Base-by-base conservation (phyloP, 2,329 filamentous ascomycete genomes). In the Eutypella sp. region DNA sequence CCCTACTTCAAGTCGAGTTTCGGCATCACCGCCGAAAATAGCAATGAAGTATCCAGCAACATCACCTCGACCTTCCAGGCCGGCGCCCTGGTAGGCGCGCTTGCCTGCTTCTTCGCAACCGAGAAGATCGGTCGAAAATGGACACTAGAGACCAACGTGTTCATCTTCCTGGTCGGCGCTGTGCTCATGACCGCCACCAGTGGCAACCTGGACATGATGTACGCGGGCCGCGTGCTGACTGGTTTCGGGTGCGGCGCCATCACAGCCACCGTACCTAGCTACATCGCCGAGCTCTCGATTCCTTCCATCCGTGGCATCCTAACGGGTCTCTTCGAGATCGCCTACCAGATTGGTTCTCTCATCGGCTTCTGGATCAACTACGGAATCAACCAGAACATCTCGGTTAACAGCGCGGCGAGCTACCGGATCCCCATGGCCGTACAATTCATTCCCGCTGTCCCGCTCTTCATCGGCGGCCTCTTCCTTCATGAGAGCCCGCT, bases 201-300 rank as follows among this genome's bases (percentile, higher is more conserved):
- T 3, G 51, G 66, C 31, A 62, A 71, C 36, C 56, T 75, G 8
- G 65, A 66, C 1, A 65, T 67, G 5, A 76, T 82, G 49, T 72
- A 81, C 74, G 57, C 71, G 72, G 45, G 81, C 0, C 76, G 82
- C 10, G 76, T 78, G 50, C 65, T 82, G 27, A 78, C 75, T 2
- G 78, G 79, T 2, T 71, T 78, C 58, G 78, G 76, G 18, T 72
- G 79, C 39, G 79, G 78, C n/a, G 60, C 77, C 34, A 70, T 80
- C 56, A 76, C 72, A 8, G 79, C 77, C 56, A 77, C 75, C 5
- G 76, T 84, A 3, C 82, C 81, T 3, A 73, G 80, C 27, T 85
- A 85, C 58, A 80, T 83, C 47, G 76, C 80, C 9, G 82, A 85
- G 58, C 74, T 78, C 44, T 79, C 81, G 0, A 71, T 79, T 53